Conservation (phyloP, 306 rosid genomes). For the Prunus mongolica region DNA sequence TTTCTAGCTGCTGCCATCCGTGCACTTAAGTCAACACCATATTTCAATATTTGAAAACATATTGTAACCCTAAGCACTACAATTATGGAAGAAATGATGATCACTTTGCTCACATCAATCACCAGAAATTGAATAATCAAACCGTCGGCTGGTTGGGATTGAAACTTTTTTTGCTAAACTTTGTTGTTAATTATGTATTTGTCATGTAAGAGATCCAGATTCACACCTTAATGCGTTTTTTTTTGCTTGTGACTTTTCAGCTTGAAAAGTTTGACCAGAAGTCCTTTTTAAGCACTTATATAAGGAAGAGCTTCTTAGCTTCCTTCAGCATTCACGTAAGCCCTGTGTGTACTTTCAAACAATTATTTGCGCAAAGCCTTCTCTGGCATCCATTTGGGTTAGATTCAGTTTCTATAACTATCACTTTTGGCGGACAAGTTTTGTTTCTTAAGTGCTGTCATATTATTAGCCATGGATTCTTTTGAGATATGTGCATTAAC, state of each 20-base stretch:
- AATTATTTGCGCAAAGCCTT: constrained; percentile 22
- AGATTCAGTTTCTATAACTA: constrained; percentile 22
- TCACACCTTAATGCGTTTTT: constrained; percentile 24
- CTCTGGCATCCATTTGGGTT: constrained; percentile 35
- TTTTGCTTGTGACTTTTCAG: constrained; percentile 30
- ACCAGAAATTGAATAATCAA: constrained; percentile 16
- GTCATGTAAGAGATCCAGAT: constrained; percentile 30
- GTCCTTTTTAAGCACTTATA: constrained; percentile 29
- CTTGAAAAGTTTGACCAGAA: constrained; percentile 52
- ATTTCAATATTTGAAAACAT: constrained; percentile 1
- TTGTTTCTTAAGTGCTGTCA: not conserved
- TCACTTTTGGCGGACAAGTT: not conserved
- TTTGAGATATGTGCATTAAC: not conserved
- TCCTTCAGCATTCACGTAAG: constrained; percentile 23
- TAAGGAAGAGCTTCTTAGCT: constrained; percentile 31
- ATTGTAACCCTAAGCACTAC: not conserved
- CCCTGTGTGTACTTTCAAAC: constrained; percentile 11
- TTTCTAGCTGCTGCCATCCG: constrained; percentile 21
- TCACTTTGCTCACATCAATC: constrained; percentile 20
- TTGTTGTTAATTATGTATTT: constrained; percentile 8
- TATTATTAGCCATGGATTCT: not conserved
- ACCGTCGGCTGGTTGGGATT: constrained; percentile 10
- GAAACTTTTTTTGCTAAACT: constrained; percentile 13
- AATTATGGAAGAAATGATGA: constrained; percentile 18
- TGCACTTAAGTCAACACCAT: constrained; percentile 31